Base-by-base conservation (phyloP, 306 rosid genomes). In the Sindora glabra region DNA sequence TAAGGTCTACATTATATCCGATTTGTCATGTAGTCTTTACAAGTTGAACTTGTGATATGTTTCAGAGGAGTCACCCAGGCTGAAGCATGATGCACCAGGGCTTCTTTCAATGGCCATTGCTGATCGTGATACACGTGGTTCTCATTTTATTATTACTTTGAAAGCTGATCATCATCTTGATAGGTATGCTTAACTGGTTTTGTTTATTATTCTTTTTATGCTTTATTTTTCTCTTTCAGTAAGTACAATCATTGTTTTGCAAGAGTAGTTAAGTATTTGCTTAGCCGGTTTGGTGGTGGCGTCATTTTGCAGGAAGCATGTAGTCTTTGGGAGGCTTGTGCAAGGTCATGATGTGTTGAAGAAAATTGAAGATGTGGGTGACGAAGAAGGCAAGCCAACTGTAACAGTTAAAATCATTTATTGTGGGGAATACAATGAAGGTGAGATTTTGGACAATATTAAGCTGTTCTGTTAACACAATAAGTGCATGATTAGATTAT, bases 301-400 rank as follows among this genome's bases (percentile, higher is more conserved):
- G 10, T 68, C 29, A 11, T 72, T 38, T 74, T 65, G 51, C 86
- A 92, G 99, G 81, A 92, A 92, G 74, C 77, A 83, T 69, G 76
- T 89, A 45, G 94, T 89, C 42, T 92, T 92, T 73, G 99, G 99
- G 56, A 89, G 80, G 76, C 86, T 92, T 86, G 83, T 77, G 63
- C 84, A 78, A 38, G 99, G 99, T 18, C 76, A 73, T 61, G 77
- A 74, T 33, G 21, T 92, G 29, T 71, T 92, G 68, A 80, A 68
- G 70, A 92, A 73, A 77, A 89, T 92, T 59, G 99, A 92, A 84
- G 78, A 77, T 10, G 86, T 47, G 27, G 95, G 89, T 56, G 95
- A 80, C 40, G 88, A 84, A 48, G 90, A 82, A 59, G 96, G 94
- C 39, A 72, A 16, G 61, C 96, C 95, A 69, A 61, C 89, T 42